These are phyloP conservation scores for Blastomyces silverae DNA, from an alignment of 2,329 filamentous ascomycete genomes.

Conservation along the genomic window DNA sequence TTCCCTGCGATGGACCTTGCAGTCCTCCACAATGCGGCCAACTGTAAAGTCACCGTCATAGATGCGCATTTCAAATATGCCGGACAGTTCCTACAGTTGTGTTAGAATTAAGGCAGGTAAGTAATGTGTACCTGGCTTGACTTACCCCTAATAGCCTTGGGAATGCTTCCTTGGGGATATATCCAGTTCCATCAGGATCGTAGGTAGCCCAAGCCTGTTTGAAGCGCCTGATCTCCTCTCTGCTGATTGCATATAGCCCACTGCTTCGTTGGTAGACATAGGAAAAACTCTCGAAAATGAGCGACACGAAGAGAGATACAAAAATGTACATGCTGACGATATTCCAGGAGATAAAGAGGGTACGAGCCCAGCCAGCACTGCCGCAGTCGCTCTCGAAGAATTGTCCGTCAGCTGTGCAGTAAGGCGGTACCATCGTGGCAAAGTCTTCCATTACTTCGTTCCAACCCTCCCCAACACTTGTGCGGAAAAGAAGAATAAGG, in stretches of 20 bases:
- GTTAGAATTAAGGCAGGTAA: not conserved
- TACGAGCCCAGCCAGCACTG: slow-evolving; percentile 78
- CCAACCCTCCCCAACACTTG: slow-evolving; percentile 93
- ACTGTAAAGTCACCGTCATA: slow-evolving; percentile 89
- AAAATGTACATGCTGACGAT: slow-evolving; percentile 99
- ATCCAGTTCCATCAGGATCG: slow-evolving; percentile 85
- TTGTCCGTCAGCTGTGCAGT: slow-evolving; percentile 63
- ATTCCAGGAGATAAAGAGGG: slow-evolving; percentile 94
- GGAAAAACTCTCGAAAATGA: slow-evolving; percentile 99
- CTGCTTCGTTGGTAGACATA: slow-evolving; percentile 97
- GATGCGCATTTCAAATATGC: slow-evolving; percentile 94
- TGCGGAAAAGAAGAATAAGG: slow-evolving; percentile 84
- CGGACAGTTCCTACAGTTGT: slow-evolving; percentile 64
- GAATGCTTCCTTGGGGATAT: slow-evolving; percentile 82
- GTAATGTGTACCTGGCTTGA: not conserved
- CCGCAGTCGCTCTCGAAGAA: slow-evolving; percentile 93
- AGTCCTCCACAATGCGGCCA: slow-evolving; percentile 76
- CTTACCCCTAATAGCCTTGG: slow-evolving; percentile 73
- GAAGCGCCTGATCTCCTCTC: slow-evolving; percentile 91
- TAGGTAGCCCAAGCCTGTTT: slow-evolving; percentile 98
- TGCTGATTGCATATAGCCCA: slow-evolving; percentile 79
- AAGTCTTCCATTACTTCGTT: slow-evolving; percentile 96
- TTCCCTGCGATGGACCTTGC: slow-evolving; percentile 53
- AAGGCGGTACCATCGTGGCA: slow-evolving; percentile 68
- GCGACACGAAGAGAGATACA: slow-evolving; percentile 92